Percentiles rank a stretch among this genome's conserved stretches.
Evolutionary conservation across 1,139 yeast genomes (phyloP).

Genomic region (Geotrichum fermentans): DNA sequence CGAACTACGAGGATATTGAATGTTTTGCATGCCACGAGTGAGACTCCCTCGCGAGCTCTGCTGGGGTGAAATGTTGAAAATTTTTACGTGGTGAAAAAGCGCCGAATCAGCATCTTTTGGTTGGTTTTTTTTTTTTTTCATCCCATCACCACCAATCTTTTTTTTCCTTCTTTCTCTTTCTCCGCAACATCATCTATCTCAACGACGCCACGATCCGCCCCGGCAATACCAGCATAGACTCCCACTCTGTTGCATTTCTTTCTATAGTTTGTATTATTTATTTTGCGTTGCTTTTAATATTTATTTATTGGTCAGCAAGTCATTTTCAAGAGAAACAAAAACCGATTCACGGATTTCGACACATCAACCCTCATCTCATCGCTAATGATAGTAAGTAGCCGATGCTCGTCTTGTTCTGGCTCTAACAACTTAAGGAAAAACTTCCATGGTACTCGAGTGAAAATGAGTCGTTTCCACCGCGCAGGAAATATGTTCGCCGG

Average conservation of each 20-base stretch:
- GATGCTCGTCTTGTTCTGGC: neutral
- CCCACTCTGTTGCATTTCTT: neutral
- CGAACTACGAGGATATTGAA: neutral
- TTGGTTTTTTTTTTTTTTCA: neutral
- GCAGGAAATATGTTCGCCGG: constrained; percentile 17
- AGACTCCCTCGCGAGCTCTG: too few relatives aligned
- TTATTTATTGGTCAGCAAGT: neutral
- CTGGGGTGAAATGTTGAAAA: neutral
- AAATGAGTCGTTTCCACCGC: constrained; percentile 16
- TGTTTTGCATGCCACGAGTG: neutral
- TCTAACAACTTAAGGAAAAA: neutral
- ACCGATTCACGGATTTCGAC: neutral
- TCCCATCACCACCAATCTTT: constrained; percentile 10
- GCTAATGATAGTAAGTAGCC: constrained; percentile 13
- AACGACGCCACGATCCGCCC: neutral
- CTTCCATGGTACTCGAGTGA: constrained; percentile 19
- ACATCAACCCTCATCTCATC: neutral
- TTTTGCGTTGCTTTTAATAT: neutral
- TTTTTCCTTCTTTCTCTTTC: neutral
- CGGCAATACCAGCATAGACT: neutral
- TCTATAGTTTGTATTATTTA: constrained; percentile 5
- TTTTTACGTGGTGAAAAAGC: constrained; percentile 11
- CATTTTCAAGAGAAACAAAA: neutral
- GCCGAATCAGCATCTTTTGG: constrained; percentile 10
- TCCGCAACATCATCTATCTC: neutral